Evolutionary conservation across 768 basidiomycete genomes (phyloP).

Genomic region (Trametes cubensis): DNA sequence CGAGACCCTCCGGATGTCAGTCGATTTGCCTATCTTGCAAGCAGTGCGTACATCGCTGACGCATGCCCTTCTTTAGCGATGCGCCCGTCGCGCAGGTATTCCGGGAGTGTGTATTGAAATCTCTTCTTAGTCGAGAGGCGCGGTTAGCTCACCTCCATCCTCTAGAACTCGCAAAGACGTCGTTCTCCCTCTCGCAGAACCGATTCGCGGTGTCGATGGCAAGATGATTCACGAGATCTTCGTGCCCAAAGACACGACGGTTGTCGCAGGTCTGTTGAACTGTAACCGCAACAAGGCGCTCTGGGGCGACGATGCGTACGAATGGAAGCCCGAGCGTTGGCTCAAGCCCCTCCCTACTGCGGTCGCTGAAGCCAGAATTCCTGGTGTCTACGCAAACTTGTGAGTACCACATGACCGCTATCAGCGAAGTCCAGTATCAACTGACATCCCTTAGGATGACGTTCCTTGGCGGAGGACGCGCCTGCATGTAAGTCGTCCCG

Average conservation of each 20-base stretch:
- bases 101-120: conserved; percentile 31
- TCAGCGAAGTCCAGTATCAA: not conserved
- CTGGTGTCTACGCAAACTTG: conserved; percentile 18
- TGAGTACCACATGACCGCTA: not conserved
- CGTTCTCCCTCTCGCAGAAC: conserved; percentile 44
- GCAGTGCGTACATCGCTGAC: not conserved
- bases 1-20: conserved; percentile 20
- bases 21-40: conserved; percentile 8
- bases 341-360: conserved; percentile 6
- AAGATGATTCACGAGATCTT: conserved; percentile 39
- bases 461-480: conserved; percentile 14
- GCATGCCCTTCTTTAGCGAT: conserved; percentile 32
- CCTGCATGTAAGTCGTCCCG: conserved; percentile 16
- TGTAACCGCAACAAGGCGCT: conserved; percentile 41
- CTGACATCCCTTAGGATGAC: conserved; percentile 1
- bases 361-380: conserved; percentile 14
- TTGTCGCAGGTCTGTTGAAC: conserved; percentile 44
- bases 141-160: not conserved
- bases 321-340: conserved; percentile 34
- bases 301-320: conserved; percentile 44
- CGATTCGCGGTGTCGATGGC: conserved; percentile 42
- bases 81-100: conserved; percentile 47
- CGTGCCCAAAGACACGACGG: conserved; percentile 41
- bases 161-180: conserved; percentile 40
- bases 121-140: not conserved